phyloP scores from a whole-genome alignment of 768 basidiomycete genomes.

The Boletus tomentosulus region DNA sequence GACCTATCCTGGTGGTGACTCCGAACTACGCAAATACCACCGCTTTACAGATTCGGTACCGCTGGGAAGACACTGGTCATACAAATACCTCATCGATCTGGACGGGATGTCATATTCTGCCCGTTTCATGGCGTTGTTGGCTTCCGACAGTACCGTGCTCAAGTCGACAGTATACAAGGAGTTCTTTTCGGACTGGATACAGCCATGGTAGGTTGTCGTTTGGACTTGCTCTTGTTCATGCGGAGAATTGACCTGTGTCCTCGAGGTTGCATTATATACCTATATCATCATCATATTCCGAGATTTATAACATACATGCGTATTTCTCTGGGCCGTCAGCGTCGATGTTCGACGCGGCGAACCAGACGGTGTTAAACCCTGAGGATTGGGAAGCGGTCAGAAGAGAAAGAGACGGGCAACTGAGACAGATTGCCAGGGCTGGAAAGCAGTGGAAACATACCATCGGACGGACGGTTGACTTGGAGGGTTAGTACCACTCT shows the following conservation, averaged over 20 bases:
- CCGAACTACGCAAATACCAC: conserved; percentile 60
- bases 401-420: conserved; percentile 63
- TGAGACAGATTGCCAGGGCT: conserved; percentile 81
- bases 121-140: conserved; percentile 79
- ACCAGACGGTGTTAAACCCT: conserved; percentile 39
- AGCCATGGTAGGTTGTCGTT: conserved; percentile 63
- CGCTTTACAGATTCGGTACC: conserved; percentile 74
- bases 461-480: conserved; percentile 78
- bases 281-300: conserved; percentile 76
- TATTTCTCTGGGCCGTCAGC: conserved; percentile 86
- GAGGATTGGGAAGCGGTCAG: conserved; percentile 31
- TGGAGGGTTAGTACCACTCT: conserved; percentile 68
- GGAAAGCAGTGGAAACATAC: conserved; percentile 93
- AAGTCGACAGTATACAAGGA: conserved; percentile 92
- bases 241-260: neutral
- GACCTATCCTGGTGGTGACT: conserved; percentile 72
- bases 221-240: neutral
- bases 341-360: conserved; percentile 50
- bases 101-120: conserved; percentile 97
- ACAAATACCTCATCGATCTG: conserved; percentile 89
- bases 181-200: conserved; percentile 87
- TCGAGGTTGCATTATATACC: conserved; percentile 93
- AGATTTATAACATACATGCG: conserved; percentile 90
- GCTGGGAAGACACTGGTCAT: conserved; percentile 84
- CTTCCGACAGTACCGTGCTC: conserved; percentile 84